Conservation (phyloP, 805 yeast species). For the Candida adriatica region DNA sequence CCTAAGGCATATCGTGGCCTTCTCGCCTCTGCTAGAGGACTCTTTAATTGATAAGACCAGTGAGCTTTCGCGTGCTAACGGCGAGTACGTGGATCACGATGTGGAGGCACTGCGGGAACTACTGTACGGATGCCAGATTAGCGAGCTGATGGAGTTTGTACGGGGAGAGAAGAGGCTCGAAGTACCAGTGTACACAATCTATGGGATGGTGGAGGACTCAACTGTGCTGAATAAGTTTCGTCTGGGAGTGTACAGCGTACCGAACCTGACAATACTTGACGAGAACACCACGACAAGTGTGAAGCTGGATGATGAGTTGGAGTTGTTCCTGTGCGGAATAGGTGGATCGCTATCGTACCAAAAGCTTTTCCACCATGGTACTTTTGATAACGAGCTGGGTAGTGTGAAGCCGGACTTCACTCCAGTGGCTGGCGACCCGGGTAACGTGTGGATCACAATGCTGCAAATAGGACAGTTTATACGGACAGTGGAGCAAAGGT, state of each 20-base stretch:
- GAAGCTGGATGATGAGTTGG: conserved; percentile 29
- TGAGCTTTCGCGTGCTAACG: conserved; percentile 39
- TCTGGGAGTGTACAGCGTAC: conserved; percentile 42
- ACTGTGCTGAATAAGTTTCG: conserved; percentile 57
- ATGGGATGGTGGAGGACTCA: conserved; percentile 73
- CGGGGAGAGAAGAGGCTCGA: conserved; percentile 34
- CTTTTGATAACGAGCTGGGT: conserved; percentile 22
- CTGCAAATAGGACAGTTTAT: conserved; percentile 64
- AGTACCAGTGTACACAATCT: conserved; percentile 71
- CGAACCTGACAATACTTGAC: conserved; percentile 56
- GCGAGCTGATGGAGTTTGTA: conserved; percentile 46
- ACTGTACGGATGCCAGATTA: conserved; percentile 32
- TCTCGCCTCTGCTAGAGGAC: conserved; percentile 50
- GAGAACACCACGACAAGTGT: conserved; percentile 43
- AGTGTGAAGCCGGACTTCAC: conserved; percentile 24
- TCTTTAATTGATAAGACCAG: conserved; percentile 44
- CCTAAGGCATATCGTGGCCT: conserved; percentile 59
- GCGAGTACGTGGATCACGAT: conserved; percentile 34
- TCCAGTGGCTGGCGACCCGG: conserved; percentile 56
- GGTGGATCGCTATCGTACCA: conserved; percentile 69
- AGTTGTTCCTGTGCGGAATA: conserved; percentile 55
- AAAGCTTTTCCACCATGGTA: conserved; percentile 61
- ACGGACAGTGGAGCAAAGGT: conserved; percentile 36
- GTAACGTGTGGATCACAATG: conserved; percentile 69
- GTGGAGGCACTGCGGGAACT: conserved; percentile 27